A percentile compares a stretch with the other conserved stretches of the same genome.
Evolutionary conservation across 148 eudicot species (phyloP).

Genomic region (Cornus controversa): DNA sequence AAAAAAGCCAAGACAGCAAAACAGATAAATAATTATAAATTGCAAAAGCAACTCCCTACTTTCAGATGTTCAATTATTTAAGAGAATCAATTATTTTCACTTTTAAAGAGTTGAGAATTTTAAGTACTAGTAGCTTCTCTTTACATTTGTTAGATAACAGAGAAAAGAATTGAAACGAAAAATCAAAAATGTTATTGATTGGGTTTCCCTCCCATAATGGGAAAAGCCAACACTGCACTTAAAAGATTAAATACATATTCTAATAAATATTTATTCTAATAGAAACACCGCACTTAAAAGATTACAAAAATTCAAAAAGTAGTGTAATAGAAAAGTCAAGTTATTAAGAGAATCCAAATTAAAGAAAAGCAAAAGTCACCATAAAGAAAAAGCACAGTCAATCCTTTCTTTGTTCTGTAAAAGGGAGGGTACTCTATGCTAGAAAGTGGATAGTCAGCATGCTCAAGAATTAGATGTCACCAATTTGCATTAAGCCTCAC

Average conservation of each 20-base stretch:
- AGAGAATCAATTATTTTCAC: background rate
- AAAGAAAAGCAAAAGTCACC: conserved; percentile 10
- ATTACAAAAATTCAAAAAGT: conserved; percentile 19
- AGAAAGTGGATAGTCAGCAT: too few relatives aligned
- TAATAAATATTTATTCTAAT: background rate
- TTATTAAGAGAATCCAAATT: conserved; percentile 16
- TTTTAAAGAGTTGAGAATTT: background rate
- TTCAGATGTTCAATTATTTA: background rate
- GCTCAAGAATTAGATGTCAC: conserved; percentile 7
- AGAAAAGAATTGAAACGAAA: background rate
- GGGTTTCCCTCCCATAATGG: background rate
- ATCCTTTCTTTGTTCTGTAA: conserved; percentile 14
- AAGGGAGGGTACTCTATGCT: conserved; percentile 22
- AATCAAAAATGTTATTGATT: background rate
- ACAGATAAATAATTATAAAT: too few relatives aligned
- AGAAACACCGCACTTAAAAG: conserved; percentile 16
- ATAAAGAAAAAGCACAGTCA: conserved; percentile 34
- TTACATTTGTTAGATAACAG: background rate
- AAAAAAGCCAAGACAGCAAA: too few relatives aligned
- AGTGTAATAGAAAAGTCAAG: conserved; percentile 20
- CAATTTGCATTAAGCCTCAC: conserved; percentile 10
- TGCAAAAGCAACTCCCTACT: background rate
- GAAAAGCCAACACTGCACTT: background rate
- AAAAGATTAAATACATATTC: background rate
- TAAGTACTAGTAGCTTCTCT: background rate